Percentiles rank a stretch among this genome's conserved stretches.
Conservation (phyloP, 345 rosid species). For the Bruguiera parviflora region DNA sequence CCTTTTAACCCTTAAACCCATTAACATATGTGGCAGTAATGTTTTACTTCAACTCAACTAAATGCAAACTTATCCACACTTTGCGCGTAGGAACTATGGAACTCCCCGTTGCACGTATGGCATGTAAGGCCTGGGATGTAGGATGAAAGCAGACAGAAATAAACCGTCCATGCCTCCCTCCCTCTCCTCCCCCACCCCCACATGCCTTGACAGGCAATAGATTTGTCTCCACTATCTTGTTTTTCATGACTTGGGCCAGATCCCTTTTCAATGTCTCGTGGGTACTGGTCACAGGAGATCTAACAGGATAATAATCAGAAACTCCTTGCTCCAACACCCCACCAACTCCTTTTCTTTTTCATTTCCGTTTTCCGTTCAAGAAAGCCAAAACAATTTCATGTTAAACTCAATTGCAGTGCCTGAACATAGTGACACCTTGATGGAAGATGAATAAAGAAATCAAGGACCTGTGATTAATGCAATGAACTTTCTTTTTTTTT, state of each 20-base stretch:
- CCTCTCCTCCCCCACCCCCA: conserved; percentile 9
- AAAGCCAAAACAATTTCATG: not conserved
- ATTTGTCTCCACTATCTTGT: conserved; percentile 17
- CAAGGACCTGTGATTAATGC: not conserved
- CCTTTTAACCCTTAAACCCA: not conserved
- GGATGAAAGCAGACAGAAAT: conserved; percentile 31
- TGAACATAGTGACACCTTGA: conserved; percentile 21
- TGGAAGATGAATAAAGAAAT: conserved; percentile 8
- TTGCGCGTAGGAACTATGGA: conserved; percentile 23
- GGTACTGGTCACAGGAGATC: conserved; percentile 15
- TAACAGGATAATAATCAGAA: conserved; percentile 11
- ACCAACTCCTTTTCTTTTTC: not conserved
- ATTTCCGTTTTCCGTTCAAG: not conserved
- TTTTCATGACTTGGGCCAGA: conserved; percentile 6
- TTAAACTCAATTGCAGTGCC: conserved; percentile 1
- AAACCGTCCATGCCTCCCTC: conserved; percentile 30
- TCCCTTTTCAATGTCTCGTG: not conserved
- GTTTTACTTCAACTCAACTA: no score
- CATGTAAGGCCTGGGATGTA: not conserved
- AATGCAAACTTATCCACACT: not conserved
- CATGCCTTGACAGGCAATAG: conserved; percentile 25
- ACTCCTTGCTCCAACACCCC: conserved; percentile 1
- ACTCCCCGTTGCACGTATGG: no score
- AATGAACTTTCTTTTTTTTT: conserved; percentile 2
- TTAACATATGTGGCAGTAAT: not conserved